Evolutionary conservation across 306 rosid genomes (phyloP).

Genomic region (Pterocarpus macrocarpus): DNA sequence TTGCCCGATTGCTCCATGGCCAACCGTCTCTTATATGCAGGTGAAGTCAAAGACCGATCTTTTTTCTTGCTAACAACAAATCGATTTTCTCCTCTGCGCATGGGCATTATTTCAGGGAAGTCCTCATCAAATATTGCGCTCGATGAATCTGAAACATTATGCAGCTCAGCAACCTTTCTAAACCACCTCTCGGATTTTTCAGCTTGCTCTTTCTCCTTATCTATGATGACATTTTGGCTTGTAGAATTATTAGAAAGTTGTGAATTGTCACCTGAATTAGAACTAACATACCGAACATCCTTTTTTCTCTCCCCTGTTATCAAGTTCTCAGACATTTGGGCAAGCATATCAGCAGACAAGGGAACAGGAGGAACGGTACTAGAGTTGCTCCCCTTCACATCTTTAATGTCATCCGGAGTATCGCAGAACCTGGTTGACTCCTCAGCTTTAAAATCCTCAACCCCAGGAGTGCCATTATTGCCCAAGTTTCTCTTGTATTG

Average conservation of each 20-base stretch:
- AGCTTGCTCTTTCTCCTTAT: slow-evolving; percentile 65
- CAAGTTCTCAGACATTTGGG: slow-evolving; percentile 60
- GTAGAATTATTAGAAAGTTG: slow-evolving; percentile 42
- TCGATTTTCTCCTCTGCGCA: slow-evolving; percentile 92
- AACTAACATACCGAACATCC: slow-evolving; percentile 39
- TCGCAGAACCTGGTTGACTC: slow-evolving; percentile 43
- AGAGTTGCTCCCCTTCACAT: slow-evolving; percentile 51
- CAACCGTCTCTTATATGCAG: slow-evolving; percentile 78
- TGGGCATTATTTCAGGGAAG: slow-evolving; percentile 96
- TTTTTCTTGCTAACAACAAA: slow-evolving; percentile 92
- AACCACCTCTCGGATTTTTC: slow-evolving; percentile 96
- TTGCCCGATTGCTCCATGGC: slow-evolving; percentile 78
- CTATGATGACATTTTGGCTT: slow-evolving; percentile 47
- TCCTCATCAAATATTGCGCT: slow-evolving; percentile 77
- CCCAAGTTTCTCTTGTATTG: slow-evolving; percentile 66
- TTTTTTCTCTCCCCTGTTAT: slow-evolving; percentile 47
- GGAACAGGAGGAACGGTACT: slow-evolving; percentile 65
- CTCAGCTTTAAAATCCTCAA: slow-evolving; percentile 42
- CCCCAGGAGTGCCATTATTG: slow-evolving; percentile 50
- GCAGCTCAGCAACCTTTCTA: slow-evolving; percentile 82
- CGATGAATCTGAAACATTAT: slow-evolving; percentile 70
- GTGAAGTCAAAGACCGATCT: slow-evolving; percentile 87
- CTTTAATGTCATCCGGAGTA: slow-evolving; percentile 48
- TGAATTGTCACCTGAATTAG: slow-evolving; percentile 41
- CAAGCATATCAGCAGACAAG: slow-evolving; percentile 62